Evolutionary conservation across 2,329 filamentous ascomycete species (phyloP).

Genomic region (Colletotrichum brevisporum): DNA sequence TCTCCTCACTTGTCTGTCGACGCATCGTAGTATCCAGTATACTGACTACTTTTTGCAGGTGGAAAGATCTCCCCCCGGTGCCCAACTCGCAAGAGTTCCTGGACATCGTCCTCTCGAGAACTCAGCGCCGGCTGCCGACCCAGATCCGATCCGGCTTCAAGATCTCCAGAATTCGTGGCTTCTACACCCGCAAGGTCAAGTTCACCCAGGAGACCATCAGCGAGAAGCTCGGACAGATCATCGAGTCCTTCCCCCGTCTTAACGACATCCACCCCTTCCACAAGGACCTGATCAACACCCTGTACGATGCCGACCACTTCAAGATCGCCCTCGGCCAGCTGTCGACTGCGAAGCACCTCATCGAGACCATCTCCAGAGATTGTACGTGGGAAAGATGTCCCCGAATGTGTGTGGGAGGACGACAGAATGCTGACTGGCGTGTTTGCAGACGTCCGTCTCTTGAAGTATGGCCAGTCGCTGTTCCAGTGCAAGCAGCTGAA

Average conservation of each 20-base stretch:
- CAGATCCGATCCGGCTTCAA: slow-evolving; percentile 97
- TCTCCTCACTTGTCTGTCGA: too few species aligned
- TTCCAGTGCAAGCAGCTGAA: slow-evolving; percentile 99
- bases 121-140: slow-evolving; percentile 91
- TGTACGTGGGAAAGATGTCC: slow-evolving; percentile 53
- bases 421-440: slow-evolving; percentile 13
- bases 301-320: slow-evolving; percentile 99
- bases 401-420: neutral
- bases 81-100: slow-evolving; percentile 96
- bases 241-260: slow-evolving; percentile 92
- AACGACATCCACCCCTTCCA: slow-evolving; percentile 96
- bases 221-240: slow-evolving; percentile 91
- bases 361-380: slow-evolving; percentile 95
- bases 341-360: slow-evolving; percentile 94
- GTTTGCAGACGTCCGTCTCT: slow-evolving; percentile 73
- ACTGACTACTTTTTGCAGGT: slow-evolving; percentile 48
- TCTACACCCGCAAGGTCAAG: slow-evolving; percentile 84
- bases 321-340: slow-evolving; percentile 96
- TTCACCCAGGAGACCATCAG: slow-evolving; percentile 97
- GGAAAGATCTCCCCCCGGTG: slow-evolving; percentile 87
- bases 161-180: slow-evolving; percentile 79
- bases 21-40: neutral
- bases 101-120: slow-evolving; percentile 95
- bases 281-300: slow-evolving; percentile 90
- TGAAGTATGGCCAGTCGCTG: slow-evolving; percentile 94